Evolutionary conservation across 2,329 filamentous ascomycete genomes (phyloP).

Genomic region (Neophaeococcomyces mojaviensis): DNA sequence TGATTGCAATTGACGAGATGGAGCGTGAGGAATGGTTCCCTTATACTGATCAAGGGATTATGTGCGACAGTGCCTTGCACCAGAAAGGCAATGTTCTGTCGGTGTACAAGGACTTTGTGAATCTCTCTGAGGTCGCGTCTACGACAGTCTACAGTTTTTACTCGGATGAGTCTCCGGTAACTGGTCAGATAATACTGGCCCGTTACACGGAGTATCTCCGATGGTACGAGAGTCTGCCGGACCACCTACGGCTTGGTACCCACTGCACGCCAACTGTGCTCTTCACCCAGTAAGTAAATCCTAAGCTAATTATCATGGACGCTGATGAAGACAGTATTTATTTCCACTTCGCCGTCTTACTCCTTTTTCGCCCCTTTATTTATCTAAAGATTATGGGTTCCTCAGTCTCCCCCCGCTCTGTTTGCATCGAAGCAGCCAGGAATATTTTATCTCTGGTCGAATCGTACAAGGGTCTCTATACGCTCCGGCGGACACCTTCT

Average conservation of each 20-base stretch:
- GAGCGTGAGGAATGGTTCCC: constrained; percentile 7
- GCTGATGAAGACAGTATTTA: constrained; percentile 6
- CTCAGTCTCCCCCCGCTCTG: background rate
- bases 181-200: background rate
- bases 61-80: background rate
- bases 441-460: constrained; percentile 6
- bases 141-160: background rate
- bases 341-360: constrained; percentile 6
- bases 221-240: constrained; percentile 6
- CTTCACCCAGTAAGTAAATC: constrained; percentile 7
- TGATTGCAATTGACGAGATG: constrained; percentile 6
- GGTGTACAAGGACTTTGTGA: constrained; percentile 4
- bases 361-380: constrained; percentile 6
- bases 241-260: constrained; percentile 4
- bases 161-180: background rate
- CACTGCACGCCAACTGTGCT: constrained; percentile 8
- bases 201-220: constrained; percentile 8
- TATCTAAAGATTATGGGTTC: background rate
- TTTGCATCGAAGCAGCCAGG: constrained; percentile 5
- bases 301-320: background rate
- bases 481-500: background rate
- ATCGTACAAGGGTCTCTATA: constrained; percentile 1
- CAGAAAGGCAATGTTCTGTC: constrained; percentile 3
- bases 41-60: constrained; percentile 5
- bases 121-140: constrained; percentile 3